Conservation (phyloP, 2,329 filamentous ascomycete genomes). For the Colletotrichum lupini region DNA sequence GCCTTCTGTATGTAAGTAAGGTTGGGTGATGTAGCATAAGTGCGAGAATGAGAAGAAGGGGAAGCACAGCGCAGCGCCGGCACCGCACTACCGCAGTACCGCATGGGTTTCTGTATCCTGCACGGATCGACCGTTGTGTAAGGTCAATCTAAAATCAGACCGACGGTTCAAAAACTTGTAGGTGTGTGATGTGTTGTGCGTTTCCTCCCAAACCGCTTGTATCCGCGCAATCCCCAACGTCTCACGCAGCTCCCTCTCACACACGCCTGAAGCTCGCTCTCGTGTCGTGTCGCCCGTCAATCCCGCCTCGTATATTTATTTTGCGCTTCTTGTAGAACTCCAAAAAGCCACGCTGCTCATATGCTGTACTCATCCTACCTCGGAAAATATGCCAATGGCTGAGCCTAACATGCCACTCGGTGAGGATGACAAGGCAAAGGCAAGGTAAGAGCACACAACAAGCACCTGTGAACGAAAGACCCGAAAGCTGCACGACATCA, state of each 20-base stretch:
- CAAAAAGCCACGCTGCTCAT: background rate
- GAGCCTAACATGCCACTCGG: background rate
- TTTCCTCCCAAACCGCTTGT: background rate
- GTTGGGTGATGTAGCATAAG: background rate
- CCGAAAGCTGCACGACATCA: constrained; percentile 29
- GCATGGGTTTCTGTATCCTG: constrained; percentile 13
- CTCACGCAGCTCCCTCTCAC: background rate
- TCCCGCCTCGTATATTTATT: background rate
- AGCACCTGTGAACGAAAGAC: background rate
- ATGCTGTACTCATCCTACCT: background rate
- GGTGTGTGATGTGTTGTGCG: background rate
- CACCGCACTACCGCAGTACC: background rate
- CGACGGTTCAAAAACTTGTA: background rate
- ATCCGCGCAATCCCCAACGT: background rate
- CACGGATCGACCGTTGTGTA: constrained; percentile 32
- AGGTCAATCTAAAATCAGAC: constrained; percentile 9
- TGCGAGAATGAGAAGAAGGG: background rate
- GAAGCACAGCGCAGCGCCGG: background rate
- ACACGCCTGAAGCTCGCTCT: background rate
- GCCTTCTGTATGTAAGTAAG: background rate
- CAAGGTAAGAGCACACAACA: background rate
- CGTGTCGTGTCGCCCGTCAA: background rate
- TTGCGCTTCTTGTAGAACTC: background rate
- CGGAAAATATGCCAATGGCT: background rate
- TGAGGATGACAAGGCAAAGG: background rate